These are phyloP conservation scores for Oxytropis ochrocephala DNA, from an alignment of 306 rosid genomes.

Conservation along the genomic window DNA sequence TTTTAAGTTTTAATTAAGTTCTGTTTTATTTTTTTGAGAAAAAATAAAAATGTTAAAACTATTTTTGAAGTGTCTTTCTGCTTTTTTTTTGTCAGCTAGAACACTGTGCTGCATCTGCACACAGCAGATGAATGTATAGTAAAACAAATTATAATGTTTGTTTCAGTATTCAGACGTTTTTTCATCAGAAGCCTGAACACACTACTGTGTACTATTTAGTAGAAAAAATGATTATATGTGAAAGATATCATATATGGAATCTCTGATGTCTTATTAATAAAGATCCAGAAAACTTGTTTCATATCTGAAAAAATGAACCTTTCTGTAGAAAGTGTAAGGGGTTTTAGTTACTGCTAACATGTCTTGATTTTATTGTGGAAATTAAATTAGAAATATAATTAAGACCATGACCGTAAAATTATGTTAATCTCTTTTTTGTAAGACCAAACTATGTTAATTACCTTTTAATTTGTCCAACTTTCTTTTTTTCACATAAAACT, in stretches of 20 bases:
- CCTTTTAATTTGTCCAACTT: not conserved
- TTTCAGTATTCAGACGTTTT: slow-evolving; percentile 27
- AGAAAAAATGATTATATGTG: not conserved
- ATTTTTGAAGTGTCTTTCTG: slow-evolving; percentile 29
- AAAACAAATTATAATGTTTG: slow-evolving; percentile 8
- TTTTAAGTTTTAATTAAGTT: slow-evolving; percentile 7
- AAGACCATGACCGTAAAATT: not conserved
- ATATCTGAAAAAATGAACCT: not conserved
- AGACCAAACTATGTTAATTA: not conserved
- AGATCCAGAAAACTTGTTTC: not conserved
- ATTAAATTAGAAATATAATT: not conserved
- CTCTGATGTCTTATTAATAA: not conserved
- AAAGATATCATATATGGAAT: not conserved
- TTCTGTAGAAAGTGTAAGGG: not conserved
- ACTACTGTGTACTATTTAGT: not conserved
- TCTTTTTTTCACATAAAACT: not conserved
- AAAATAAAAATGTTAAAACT: not conserved
- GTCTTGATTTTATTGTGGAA: not conserved
- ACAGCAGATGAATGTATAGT: not conserved
- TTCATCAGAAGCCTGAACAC: slow-evolving; percentile 10
- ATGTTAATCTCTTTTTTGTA: not conserved
- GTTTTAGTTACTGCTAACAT: not conserved
- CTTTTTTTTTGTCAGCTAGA: slow-evolving; percentile 24
- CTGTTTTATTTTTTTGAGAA: slow-evolving; percentile 5
- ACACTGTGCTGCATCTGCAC: slow-evolving; percentile 17